Base-by-base conservation (phyloP, 306 rosid species). In the Rosa chinensis region DNA sequence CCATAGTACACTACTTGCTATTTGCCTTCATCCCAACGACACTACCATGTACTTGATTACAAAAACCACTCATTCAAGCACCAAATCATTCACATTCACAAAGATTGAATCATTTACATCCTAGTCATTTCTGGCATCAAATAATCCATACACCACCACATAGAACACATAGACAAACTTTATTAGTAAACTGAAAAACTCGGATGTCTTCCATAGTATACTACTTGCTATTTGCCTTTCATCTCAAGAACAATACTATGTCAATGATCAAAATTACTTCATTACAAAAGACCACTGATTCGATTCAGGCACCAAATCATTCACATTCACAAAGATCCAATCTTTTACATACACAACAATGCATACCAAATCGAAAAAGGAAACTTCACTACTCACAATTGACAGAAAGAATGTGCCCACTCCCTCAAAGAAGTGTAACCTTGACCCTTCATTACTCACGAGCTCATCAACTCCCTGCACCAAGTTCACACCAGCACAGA, bases 41-140 rank as follows among this genome's bases (percentile, higher is more conserved):
- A 17, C 5, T 48, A 48, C 59, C 18, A 53, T 53, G 23, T 16
- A 66, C 6, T 63, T n/a, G 42, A 37, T 32, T 66, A 66, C 47
- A 66, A 39, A 66, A 10, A 66, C 39, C 23, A 66, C 37, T 43
- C 9, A 5, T 43, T 43, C 18, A 9, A 20, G 32, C 53, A 37
- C 10, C 44, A 53, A 73, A 50, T 28, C 77, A 52, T 35, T 73
- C 20, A 35, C 66, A 64, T 64, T 64, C 69, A 64, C n/a, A 52
- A 69, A 73, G 37, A 40, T 53, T 55, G 37, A 32, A 32, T 2
- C 37, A 32, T 32, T 32, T 32, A 32, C 37, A 1, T 32, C 3
- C 3, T 21, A 32, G 37, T 32, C 3, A 23, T 44, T 44, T 44
- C 47, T 44, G 8, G 47, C 47, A 44, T 44, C 10, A 44, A 44